Percentiles rank a stretch among this genome's conserved stretches.
Evolutionary conservation across 2,329 filamentous ascomycete species (phyloP).

Genomic region (Fusarium tanahbumbuense): DNA sequence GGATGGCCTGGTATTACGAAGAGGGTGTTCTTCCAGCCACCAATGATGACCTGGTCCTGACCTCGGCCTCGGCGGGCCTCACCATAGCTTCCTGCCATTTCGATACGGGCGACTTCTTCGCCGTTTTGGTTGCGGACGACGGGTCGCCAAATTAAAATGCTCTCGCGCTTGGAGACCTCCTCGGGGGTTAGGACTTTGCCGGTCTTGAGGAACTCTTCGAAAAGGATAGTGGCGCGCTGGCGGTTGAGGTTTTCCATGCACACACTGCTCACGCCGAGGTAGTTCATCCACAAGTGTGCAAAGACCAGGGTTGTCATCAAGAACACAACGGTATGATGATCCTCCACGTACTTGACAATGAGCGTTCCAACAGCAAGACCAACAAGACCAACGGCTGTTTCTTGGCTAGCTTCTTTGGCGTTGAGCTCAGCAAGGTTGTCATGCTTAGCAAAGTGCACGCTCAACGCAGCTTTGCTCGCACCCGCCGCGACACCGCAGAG

Average conservation of each 20-base stretch:
- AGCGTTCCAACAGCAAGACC: conserved; percentile 88
- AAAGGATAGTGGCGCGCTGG: conserved; percentile 84
- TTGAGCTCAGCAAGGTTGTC: conserved; percentile 94
- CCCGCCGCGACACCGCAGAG: conserved; percentile 92
- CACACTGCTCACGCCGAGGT: conserved; percentile 84
- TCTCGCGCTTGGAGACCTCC: conserved; percentile 73
- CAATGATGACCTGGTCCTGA: conserved; percentile 36
- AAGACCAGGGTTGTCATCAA: conserved; percentile 77
- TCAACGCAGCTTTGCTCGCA: conserved; percentile 89
- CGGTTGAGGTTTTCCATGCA: conserved; percentile 86
- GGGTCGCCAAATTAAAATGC: conserved; percentile 65
- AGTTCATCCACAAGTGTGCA: conserved; percentile 86
- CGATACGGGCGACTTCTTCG: conserved; percentile 52
- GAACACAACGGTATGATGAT: conserved; percentile 77
- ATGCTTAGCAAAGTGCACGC: conserved; percentile 87
- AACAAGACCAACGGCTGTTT: conserved; percentile 89
- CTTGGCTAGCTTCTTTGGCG: conserved; percentile 94
- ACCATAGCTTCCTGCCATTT: conserved; percentile 56
- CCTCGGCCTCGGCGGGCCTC: conserved; percentile 32
- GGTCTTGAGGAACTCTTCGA: conserved; percentile 66
- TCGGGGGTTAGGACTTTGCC: conserved; percentile 69
- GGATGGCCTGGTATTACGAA: conserved; percentile 46
- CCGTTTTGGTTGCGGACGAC: conserved; percentile 47
- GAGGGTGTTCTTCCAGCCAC: conserved; percentile 46
- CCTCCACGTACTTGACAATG: conserved; percentile 80